Conservation (phyloP, 306 rosid species). For the Medicago ruthenica region DNA sequence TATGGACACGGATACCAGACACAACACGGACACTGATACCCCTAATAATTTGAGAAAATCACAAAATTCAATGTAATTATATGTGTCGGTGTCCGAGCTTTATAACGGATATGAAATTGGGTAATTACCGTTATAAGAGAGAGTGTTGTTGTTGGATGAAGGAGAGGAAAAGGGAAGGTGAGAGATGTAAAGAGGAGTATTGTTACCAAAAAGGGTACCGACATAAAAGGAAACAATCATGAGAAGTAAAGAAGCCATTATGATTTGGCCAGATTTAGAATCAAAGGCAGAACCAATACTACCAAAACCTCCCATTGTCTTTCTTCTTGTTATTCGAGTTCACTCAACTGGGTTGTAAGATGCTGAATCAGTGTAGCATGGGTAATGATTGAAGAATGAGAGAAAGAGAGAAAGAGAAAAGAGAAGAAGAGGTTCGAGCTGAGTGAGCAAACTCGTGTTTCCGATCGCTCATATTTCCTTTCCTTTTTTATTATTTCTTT, state of each 20-base stretch:
- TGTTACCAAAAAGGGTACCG: constrained; percentile 72
- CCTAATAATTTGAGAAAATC: too few relatives aligned
- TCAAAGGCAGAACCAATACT: constrained; percentile 58
- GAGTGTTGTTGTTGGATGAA: neutral
- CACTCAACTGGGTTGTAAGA: neutral
- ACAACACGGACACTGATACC: too few relatives aligned
- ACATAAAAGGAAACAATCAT: constrained; percentile 74
- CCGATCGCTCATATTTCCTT: neutral
- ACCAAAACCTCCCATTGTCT: constrained; percentile 42
- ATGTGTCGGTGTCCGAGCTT: too few relatives aligned
- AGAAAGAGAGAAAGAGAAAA: too few relatives aligned
- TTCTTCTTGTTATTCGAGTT: neutral
- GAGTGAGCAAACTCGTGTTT: too few relatives aligned
- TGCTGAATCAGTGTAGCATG: neutral
- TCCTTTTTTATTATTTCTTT: too few relatives aligned
- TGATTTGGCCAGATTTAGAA: constrained; percentile 68
- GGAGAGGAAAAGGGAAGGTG: constrained; percentile 51
- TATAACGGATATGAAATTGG: neutral
- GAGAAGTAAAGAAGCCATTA: constrained; percentile 58
- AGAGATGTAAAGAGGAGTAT: constrained; percentile 70
- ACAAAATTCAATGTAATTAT: too few relatives aligned
- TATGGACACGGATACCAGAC: too few relatives aligned
- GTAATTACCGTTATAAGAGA: constrained; percentile 38
- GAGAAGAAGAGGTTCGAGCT: neutral
- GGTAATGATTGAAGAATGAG: neutral